Evolutionary conservation across 805 yeast species (phyloP).

Genomic region (Aciculoconidium aculeatum): DNA sequence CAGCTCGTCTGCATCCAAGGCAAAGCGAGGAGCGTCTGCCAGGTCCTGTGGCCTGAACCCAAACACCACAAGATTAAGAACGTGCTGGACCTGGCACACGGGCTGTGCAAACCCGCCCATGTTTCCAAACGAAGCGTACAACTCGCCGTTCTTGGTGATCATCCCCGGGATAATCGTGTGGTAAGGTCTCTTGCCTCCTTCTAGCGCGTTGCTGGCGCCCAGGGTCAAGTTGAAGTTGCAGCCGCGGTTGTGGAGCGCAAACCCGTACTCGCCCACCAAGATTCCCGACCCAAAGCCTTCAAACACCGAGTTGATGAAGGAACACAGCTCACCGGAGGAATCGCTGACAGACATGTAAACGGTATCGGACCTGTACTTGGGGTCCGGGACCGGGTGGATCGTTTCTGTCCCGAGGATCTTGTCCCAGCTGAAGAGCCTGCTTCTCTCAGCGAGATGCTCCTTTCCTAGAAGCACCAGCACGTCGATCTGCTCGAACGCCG

Average conservation of each 20-base stretch:
- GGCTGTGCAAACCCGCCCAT: slow-evolving; percentile 91
- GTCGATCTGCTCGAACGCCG: slow-evolving; percentile 36
- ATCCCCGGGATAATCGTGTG: slow-evolving; percentile 83
- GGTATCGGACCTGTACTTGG: slow-evolving; percentile 60
- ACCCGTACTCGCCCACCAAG: slow-evolving; percentile 59
- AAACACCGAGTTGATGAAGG: slow-evolving; percentile 73
- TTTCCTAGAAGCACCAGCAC: slow-evolving; percentile 35
- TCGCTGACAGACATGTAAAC: slow-evolving; percentile 65
- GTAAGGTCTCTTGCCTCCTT: slow-evolving; percentile 68
- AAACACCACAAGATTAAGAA: slow-evolving; percentile 56
- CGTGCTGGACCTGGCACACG: slow-evolving; percentile 77
- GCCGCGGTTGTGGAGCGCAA: slow-evolving; percentile 71
- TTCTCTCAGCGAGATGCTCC: slow-evolving; percentile 46
- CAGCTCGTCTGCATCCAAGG: slow-evolving; percentile 50
- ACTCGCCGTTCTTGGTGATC: slow-evolving; percentile 49
- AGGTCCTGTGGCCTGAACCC: slow-evolving; percentile 68
- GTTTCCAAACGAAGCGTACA: slow-evolving; percentile 72
- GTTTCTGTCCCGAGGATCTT: slow-evolving; percentile 37
- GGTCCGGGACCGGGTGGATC: slow-evolving; percentile 53
- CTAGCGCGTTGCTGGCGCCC: slow-evolving; percentile 53
- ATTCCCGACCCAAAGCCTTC: slow-evolving; percentile 67
- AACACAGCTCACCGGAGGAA: slow-evolving; percentile 69
- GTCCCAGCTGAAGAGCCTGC: slow-evolving; percentile 37
- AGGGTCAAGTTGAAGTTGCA: slow-evolving; percentile 62
- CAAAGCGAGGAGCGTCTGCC: slow-evolving; percentile 69